These are phyloP conservation scores for Thuidium tamariscinum DNA, from an alignment of 225 moss, liverwort and hornwort genomes.

Conservation along the genomic window DNA sequence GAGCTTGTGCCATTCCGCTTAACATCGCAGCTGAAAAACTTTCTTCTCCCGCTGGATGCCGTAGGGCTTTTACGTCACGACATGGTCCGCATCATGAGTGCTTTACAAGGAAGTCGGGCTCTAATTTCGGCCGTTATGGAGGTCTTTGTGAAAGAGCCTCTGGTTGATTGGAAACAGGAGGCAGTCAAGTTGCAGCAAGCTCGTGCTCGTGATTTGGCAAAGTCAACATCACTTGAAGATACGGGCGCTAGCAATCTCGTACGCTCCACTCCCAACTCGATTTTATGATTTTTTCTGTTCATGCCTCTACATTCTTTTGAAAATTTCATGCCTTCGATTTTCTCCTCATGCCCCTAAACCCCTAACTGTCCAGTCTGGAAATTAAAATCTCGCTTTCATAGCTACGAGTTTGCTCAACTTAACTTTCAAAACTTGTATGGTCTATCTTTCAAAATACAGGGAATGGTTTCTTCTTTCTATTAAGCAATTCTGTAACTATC, in stretches of 20 bases:
- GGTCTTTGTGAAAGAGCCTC: conserved; percentile 85
- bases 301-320: neutral
- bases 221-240: conserved; percentile 26
- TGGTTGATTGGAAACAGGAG: conserved; percentile 91
- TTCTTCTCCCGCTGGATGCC: conserved; percentile 75
- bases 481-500: neutral
- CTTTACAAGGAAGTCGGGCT: conserved; percentile 54
- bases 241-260: conserved; percentile 16
- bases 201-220: conserved; percentile 18
- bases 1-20: conserved; percentile 88
- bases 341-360: neutral
- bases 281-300: neutral
- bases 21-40: conserved; percentile 64
- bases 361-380: neutral
- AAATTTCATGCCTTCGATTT: neutral
- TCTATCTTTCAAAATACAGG: neutral
- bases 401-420: neutral
- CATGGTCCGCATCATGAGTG: conserved; percentile 70
- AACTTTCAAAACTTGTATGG: neutral
- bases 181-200: conserved; percentile 46
- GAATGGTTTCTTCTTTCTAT: neutral
- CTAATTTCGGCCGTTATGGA: conserved; percentile 87
- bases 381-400: neutral
- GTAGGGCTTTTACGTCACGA: conserved; percentile 61
- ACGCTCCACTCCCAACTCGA: neutral